These are phyloP conservation scores for Vanrija sp. DNA, from an alignment of 1,284 basidiomycete genomes.

Conservation along the genomic window DNA sequence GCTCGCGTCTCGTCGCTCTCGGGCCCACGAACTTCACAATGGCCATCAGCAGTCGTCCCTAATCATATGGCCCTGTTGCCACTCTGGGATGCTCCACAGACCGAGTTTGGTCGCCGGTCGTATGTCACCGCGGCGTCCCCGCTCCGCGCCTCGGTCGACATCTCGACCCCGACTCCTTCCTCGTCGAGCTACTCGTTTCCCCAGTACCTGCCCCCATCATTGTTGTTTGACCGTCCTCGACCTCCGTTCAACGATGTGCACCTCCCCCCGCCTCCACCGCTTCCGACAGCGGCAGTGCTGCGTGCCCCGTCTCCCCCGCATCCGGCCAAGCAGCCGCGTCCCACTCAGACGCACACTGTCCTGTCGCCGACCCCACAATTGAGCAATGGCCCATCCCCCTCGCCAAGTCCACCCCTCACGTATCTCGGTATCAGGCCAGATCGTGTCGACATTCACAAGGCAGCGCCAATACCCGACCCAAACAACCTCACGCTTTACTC, in stretches of 20 bases:
- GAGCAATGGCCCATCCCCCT: not conserved
- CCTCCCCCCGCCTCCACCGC: constrained; percentile 20
- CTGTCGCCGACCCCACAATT: constrained; percentile 16
- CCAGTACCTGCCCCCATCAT: constrained; percentile 5
- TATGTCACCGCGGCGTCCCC: constrained; percentile 7
- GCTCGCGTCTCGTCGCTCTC: constrained; percentile 1
- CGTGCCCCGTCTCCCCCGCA: constrained; percentile 18
- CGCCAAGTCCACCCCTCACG: constrained; percentile 5
- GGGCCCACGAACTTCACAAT: not conserved
- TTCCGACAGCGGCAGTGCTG: constrained; percentile 8
- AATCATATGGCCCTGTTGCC: constrained; percentile 5
- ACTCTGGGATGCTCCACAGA: constrained; percentile 11
- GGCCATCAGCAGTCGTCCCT: not conserved
- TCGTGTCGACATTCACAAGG: not conserved
- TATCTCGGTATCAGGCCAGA: constrained; percentile 11
- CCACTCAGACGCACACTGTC: constrained; percentile 20
- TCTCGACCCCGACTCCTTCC: not conserved
- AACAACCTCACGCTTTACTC: constrained; percentile 25
- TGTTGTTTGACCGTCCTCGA: constrained; percentile 10
- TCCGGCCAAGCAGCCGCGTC: constrained; percentile 16
- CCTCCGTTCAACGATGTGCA: constrained; percentile 5
- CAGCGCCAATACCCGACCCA: constrained; percentile 10
- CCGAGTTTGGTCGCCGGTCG: constrained; percentile 7
- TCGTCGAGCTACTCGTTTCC: constrained; percentile 3
- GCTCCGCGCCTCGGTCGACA: constrained; percentile 8